Evolutionary conservation across 2,329 filamentous ascomycete species (phyloP), one percentile per base, ranked within the genome.

Genomic region (Coccinonectria pachysandricola): DNA sequence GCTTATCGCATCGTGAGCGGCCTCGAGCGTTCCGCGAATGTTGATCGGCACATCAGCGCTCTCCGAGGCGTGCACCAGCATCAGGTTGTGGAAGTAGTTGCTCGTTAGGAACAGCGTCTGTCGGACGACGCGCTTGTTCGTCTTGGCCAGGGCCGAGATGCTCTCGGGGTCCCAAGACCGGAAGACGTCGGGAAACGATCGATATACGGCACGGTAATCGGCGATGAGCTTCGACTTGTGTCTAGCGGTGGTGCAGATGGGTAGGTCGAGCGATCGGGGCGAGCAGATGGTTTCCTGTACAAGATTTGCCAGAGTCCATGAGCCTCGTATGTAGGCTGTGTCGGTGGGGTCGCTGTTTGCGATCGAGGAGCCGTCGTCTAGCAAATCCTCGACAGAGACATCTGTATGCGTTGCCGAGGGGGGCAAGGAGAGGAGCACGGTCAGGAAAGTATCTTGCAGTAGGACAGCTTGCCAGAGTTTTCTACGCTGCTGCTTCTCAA

Each of bases 381-480:
- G 60, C 12, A 87, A 62, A 32, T 81, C 79, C 32, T 85, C 79
- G 4, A 86, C 78, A 3, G 68, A 72, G 19, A 87, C 80, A 46
- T 88, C 82, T 4, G 78, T 85, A 49, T 87, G 82, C 1, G 79
- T 86, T 2, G 79, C 79, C 10, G 73, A 81, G 1, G 82, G 82
- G 0, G 82, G 82, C 1, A 88, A 65, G 12, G 82, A 82, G 14
- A 87, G 64, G 1, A 87, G 66, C 1, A 87, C 79, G 0, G 80
- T 86, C 4, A 87, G 58, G 48, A 87, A 87, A 0, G 82, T 87
- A 50, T 88, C 82, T 52, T 88, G 82, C 9, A 85, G 68, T 14
- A 84, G 61, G 2, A 87, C 79, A 3, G 82, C 81, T 51, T 87
- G 81, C 82, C 82, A 88, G 3, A 87, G 64, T 47, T 86, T 87